Base-by-base conservation (phyloP, 176 grass and related monocot species). In the Thinopyrum elongatum region DNA sequence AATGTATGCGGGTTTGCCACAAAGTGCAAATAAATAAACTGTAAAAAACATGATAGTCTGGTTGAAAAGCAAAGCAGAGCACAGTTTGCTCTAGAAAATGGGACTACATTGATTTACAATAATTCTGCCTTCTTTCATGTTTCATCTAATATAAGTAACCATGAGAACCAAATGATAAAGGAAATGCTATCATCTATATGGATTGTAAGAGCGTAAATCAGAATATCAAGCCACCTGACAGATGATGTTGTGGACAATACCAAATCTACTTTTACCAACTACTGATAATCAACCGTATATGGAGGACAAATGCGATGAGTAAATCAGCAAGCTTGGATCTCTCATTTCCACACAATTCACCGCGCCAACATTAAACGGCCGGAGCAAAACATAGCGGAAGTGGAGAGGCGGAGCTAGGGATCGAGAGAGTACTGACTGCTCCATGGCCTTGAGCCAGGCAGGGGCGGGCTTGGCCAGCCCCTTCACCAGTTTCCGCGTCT, bases 361-460 rank as follows among this genome's bases (percentile, higher is more conserved):
- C 22, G 0, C 3, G 12, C 21, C 2, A 47, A 26, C 58, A 34
- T 13, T 6, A 23, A 85, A 36, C 64, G 4, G 41, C 10, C 25
- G 59, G 10, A 6, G 69, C 17, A 29, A n/a, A 34, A 25, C 34
- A 21, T 13, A 21, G 7, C 11, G 25, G 3, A 73, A 12, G 57
- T 25, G 30, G 31, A 59, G 22, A 22, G 39, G 70, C 1, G 64
- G 31, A 19, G 4, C 16, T 22, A 35, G 15, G 21, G 70, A 72
- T 23, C 31, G 4, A 34, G 30, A 28, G 10, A 6, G 65, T 29
- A 64, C 74, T 65, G 73, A 95, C 93, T 89, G 27, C 87, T 95
- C 96, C 96, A 98, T 95, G 88, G 96, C 84, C 80, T 98, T 98
- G 70, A 98, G 93, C 93, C 96, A 98, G n/a, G 7, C 8, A 5